Base-by-base conservation (phyloP, 305 asterid species). In the Withania somnifera region DNA sequence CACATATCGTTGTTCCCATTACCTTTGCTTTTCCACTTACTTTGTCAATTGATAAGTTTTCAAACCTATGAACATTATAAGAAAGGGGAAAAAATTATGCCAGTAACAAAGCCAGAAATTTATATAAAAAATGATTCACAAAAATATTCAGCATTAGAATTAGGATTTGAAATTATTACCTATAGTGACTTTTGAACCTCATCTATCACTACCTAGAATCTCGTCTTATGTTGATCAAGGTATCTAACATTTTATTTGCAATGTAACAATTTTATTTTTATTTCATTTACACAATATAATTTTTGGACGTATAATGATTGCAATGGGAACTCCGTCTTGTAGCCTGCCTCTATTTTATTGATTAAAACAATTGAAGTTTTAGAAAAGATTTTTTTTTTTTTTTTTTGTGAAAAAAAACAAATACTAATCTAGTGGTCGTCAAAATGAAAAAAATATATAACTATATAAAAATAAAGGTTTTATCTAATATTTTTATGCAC, bases 21-120 rank as follows among this genome's bases (percentile, higher is more conserved):
- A 80, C 82, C 63, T 86, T 86, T 1, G 89, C 87, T 84, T 82
- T 82, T 1, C 89, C 87, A 76, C 85, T 60, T 32, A 56, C 40
- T 75, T 79, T 84, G 2, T 81, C 38, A 14, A 80, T 42, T 26
- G 80, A 63, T 14, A 86, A 28, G 1, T 32, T 82, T 84, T 86
- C 89, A 17, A 84, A 51, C 83, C 89, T 86, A 79, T 30, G n/a
- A 75, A 75, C 14, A 26, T 57, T 56, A 42, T 5, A 3, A 42
- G 3, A 9, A 19, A 9, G 61, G 6, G 20, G 3, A 11, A 50
- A 30, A 60, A 14, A 1, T 71, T 11, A 11, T 0, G 1, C 26
- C 11, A 38, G 1, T 45, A 2, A 19, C 30, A 9, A 2, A 8
- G 14, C 11, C 15, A 8, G 2, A 32, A 4, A 64, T 17, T 32